A percentile compares a stretch with the other conserved stretches of the same genome.
Evolutionary conservation across 805 yeast species (phyloP).

Genomic region (Ogataea pilisensis): DNA sequence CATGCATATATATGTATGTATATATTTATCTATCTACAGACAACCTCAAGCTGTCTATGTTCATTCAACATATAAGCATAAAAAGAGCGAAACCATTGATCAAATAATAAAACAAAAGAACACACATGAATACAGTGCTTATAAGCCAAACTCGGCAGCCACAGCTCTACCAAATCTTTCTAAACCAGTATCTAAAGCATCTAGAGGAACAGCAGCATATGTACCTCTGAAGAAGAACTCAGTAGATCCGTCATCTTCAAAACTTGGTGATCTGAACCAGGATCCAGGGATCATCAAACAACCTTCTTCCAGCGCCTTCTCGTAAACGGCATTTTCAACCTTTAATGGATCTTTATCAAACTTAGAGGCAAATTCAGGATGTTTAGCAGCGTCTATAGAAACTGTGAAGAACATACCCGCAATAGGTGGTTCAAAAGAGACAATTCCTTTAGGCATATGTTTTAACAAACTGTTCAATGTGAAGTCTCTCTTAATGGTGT

Average conservation of each 20-base stretch:
- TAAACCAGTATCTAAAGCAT: constrained; percentile 54
- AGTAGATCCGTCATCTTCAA: constrained; percentile 41
- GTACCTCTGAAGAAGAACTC: constrained; percentile 79
- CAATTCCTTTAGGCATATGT: constrained; percentile 46
- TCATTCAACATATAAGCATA: too few species aligned
- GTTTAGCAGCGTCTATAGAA: constrained; percentile 68
- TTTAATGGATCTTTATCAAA: constrained; percentile 53
- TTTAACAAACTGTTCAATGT: constrained; percentile 72
- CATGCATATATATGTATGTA: background rate
- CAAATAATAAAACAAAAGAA: too few species aligned
- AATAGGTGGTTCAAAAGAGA: constrained; percentile 53
- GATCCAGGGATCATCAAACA: constrained; percentile 78
- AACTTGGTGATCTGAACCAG: constrained; percentile 65
- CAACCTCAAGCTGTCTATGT: too few species aligned
- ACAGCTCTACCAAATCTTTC: constrained; percentile 66
- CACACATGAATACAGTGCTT: constrained; percentile 4
- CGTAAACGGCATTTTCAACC: constrained; percentile 63
- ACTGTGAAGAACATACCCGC: constrained; percentile 89
- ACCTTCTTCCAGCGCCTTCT: constrained; percentile 55
- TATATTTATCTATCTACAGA: constrained; percentile 1
- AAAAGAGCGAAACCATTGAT: too few species aligned
- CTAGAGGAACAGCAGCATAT: constrained; percentile 79
- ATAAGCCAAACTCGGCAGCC: constrained; percentile 48
- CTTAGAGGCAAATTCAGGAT: constrained; percentile 65
- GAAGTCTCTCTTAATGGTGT: constrained; percentile 83